Base-by-base conservation (phyloP, 345 rosid species). In the Sonneratia alba region DNA sequence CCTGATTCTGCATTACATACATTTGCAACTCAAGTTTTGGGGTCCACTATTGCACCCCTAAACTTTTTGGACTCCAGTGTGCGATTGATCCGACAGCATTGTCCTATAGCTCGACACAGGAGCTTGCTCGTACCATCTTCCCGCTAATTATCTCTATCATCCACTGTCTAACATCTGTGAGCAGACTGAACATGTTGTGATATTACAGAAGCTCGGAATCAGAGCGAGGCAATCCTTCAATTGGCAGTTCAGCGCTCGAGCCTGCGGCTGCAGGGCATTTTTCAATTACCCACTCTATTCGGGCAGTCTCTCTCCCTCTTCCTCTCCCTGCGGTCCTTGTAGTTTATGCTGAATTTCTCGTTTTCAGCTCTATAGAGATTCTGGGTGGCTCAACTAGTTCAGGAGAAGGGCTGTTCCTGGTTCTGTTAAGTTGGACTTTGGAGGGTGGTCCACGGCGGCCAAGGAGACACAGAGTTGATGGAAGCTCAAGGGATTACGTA, bases 191-290 rank as follows among this genome's bases (percentile, higher is more conserved):
- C 32, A 27, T 27, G 32, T 27, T 27, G 1, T 27, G 32, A 27
- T 27, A 27, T 2, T 19, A 8, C 32, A 6, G 62, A 55, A 6
- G 24, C 24, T 22, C 1, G 24, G 24, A 27, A 27, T 6, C 24
- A 22, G 14, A 47, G 11, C 53, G 53, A 48, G 14, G 53, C 53
- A 48, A 14, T 48, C 51, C 51, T 55, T 22, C 24, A 59, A 22
- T 9, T 24, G 64, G 64, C 64, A 7, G 32, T 79, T 51, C 86
- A 74, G 72, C 78, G 78, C 61, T 74, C 77, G 1, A 73, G 75
- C 40, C 75, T 81, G 7, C 74, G 72, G 75, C 68, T 81, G 1
- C 80, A 70, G 6, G 37, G 19, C 53, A 72, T 77, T 70, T 76
- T 10, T 69, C 73, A 37, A 47, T 72, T 69, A 38, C 69, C 37